Conservation (phyloP, 2,329 filamentous ascomycete species). For the Epicoccum sorghinum region DNA sequence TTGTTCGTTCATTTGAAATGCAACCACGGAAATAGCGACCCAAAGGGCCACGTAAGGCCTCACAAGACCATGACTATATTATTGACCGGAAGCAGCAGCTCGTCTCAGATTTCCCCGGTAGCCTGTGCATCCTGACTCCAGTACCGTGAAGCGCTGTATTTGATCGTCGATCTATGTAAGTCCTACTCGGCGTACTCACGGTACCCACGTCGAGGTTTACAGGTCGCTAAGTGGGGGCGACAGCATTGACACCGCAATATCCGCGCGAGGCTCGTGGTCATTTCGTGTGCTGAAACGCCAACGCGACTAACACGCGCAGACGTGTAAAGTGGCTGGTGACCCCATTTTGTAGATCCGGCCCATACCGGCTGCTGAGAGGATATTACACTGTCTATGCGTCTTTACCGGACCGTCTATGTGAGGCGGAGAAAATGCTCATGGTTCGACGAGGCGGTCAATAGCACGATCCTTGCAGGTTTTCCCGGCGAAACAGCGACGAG, state of each 20-base stretch:
- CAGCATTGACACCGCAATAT: slow-evolving; percentile 12
- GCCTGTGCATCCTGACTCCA: slow-evolving; percentile 4
- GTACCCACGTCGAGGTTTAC: slow-evolving; percentile 8
- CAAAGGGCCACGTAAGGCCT: slow-evolving; percentile 4
- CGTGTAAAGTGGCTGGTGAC: slow-evolving; percentile 9
- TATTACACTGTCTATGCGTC: neutral
- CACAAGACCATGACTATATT: neutral
- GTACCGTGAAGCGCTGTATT: slow-evolving; percentile 8
- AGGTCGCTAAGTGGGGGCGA: slow-evolving; percentile 4
- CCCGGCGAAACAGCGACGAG: neutral
- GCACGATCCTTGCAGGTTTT: neutral
- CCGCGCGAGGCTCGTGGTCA: slow-evolving; percentile 8
- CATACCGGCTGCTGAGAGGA: slow-evolving; percentile 1
- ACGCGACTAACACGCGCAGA: slow-evolving; percentile 8
- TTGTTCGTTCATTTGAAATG: neutral
- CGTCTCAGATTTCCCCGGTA: neutral
- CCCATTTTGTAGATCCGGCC: neutral
- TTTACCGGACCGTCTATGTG: neutral
- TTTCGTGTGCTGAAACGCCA: slow-evolving; percentile 14
- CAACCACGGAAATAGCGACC: slow-evolving; percentile 6
- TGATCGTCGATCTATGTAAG: slow-evolving; percentile 7
- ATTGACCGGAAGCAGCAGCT: neutral
- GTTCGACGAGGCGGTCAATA: neutral
- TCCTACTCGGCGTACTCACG: slow-evolving; percentile 3
- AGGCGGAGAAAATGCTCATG: slow-evolving; percentile 1